Conservation (phyloP, 2,329 filamentous ascomycete genomes). For the Pseudovirgaria hyperparasitica region DNA sequence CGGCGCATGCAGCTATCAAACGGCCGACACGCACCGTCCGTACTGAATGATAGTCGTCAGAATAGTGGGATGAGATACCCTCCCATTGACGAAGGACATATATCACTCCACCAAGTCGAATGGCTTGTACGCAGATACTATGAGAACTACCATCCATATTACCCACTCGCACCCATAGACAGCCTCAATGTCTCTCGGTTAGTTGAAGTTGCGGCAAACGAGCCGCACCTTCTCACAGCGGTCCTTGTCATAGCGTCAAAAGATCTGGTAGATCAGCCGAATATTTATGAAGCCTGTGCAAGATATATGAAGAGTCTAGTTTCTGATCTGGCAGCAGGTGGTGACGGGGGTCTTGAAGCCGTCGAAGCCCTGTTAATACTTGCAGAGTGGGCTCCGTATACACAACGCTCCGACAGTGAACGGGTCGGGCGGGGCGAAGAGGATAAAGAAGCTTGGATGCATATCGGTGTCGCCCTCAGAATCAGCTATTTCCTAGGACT, state of each 20-base stretch:
- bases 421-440: slow-evolving; percentile 59
- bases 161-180: slow-evolving; percentile 51
- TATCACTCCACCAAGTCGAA: slow-evolving; percentile 35
- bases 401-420: slow-evolving; percentile 45
- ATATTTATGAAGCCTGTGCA: slow-evolving; percentile 53
- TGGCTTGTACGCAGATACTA: slow-evolving; percentile 46
- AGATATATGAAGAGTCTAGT: slow-evolving; percentile 59
- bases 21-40: slow-evolving; percentile 5
- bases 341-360: slow-evolving; percentile 55
- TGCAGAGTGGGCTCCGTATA: slow-evolving; percentile 61
- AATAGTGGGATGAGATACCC: too few species aligned
- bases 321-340: slow-evolving; percentile 52
- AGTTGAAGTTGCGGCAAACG: slow-evolving; percentile 43
- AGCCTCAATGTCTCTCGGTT: slow-evolving; percentile 44
- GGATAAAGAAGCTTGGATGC: slow-evolving; percentile 66
- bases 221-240: slow-evolving; percentile 56
- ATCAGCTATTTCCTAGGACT: slow-evolving; percentile 59
- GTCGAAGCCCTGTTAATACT: slow-evolving; percentile 58
- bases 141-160: slow-evolving; percentile 56
- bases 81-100: slow-evolving; percentile 26
- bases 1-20: slow-evolving; percentile 9
- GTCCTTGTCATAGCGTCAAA: slow-evolving; percentile 60
- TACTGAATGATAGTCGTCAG: too few species aligned
- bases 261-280: slow-evolving; percentile 51
- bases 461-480: slow-evolving; percentile 56